Conservation (phyloP, 73 alveolate species). For the Breviolum minutum region DNA sequence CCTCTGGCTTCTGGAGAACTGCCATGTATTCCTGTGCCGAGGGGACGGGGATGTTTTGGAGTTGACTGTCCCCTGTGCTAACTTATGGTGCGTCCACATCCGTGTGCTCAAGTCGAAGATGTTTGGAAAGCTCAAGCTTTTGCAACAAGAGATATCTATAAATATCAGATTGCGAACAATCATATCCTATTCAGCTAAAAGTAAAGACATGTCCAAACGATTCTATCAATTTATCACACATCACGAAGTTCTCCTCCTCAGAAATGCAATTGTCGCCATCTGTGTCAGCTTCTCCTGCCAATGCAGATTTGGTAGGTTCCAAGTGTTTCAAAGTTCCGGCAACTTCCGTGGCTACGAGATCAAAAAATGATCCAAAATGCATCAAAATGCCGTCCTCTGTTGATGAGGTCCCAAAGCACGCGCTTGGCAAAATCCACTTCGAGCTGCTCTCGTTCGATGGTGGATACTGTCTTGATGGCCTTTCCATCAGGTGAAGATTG, state of each 20-base stretch:
- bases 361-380: not conserved
- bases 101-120: too few species aligned
- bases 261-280: constrained; percentile 78
- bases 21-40: constrained; percentile 57
- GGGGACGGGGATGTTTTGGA: not conserved
- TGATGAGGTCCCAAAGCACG: constrained; percentile 75
- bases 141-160: too few species aligned
- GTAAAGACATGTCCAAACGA: not conserved
- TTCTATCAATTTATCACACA: too few species aligned
- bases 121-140: too few species aligned
- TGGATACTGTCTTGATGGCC: constrained; percentile 91
- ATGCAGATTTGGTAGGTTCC: not conserved
- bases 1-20: constrained; percentile 62
- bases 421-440: constrained; percentile 91
- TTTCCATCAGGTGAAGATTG: not conserved
- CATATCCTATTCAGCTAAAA: not conserved
- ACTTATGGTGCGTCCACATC: not conserved
- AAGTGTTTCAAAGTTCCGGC: not conserved
- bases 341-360: too few species aligned
- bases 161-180: not conserved
- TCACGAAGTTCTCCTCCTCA: constrained; percentile 44
- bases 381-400: constrained; percentile 8
- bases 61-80: not conserved
- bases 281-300: constrained; percentile 86
- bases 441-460: constrained; percentile 88